A percentile compares a stretch with the other conserved stretches of the same genome.
Conservation (phyloP, 805 yeast species). For the Ogataea salicorniae region DNA sequence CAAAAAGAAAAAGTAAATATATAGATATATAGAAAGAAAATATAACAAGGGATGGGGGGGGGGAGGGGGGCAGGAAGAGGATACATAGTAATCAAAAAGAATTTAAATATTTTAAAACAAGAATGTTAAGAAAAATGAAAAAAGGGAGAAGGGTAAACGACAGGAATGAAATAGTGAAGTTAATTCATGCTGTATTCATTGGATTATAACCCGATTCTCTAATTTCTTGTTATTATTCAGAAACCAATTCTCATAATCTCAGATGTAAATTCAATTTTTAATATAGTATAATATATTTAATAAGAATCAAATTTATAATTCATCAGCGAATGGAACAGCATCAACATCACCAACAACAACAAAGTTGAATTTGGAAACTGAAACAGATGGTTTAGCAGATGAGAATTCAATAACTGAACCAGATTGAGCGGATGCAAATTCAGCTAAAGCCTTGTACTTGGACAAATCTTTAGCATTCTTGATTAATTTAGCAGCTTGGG, state of each 20-base stretch:
- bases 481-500: conserved; percentile 2
- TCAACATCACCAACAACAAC: conserved; percentile 80
- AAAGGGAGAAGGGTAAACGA: neutral
- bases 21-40: too few relatives aligned
- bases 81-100: too few relatives aligned
- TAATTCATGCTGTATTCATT: neutral
- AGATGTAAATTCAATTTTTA: too few relatives aligned
- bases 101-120: neutral
- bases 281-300: too few relatives aligned
- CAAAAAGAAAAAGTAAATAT: neutral
- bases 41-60: too few relatives aligned
- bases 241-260: too few relatives aligned
- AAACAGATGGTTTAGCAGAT: conserved; percentile 33
- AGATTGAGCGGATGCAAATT: conserved; percentile 38
- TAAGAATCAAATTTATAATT: conserved; percentile 48
- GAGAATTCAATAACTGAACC: conserved; percentile 35
- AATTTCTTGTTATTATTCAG: too few relatives aligned
- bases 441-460: conserved; percentile 52
- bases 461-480: conserved; percentile 52
- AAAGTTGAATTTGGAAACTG: conserved; percentile 59
- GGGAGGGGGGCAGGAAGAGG: too few relatives aligned
- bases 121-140: neutral
- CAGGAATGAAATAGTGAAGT: neutral
- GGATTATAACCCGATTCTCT: too few relatives aligned
- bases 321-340: conserved; percentile 83